phyloP scores from a whole-genome alignment of 176 grass and related monocot genomes.

The Zizania latifolia region DNA sequence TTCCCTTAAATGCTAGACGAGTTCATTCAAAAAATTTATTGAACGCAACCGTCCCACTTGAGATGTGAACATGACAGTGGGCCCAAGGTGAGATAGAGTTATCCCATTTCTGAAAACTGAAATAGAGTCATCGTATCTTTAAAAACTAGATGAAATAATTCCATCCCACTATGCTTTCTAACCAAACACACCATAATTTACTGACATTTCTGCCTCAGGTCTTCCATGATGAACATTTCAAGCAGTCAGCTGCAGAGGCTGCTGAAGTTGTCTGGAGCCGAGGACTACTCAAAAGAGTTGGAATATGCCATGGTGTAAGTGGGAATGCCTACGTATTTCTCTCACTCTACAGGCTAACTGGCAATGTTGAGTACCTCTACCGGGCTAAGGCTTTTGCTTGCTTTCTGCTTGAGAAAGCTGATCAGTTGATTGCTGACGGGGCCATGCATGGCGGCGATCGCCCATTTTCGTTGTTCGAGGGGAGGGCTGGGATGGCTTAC shows the following conservation, averaged over 20 bases:
- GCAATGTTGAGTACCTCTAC: constrained; percentile 64
- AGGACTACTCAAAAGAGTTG: constrained; percentile 79
- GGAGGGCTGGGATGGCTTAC: constrained; percentile 79
- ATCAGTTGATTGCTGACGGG: constrained; percentile 56
- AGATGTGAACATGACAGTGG: no score
- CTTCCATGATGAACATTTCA: constrained; percentile 71
- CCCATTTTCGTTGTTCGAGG: constrained; percentile 87
- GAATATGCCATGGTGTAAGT: constrained; percentile 83
- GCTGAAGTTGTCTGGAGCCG: constrained; percentile 83
- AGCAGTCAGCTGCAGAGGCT: constrained; percentile 56
- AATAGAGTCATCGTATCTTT: no score
- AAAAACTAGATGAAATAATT: no score
- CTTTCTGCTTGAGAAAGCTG: constrained; percentile 64
- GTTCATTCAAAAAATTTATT: no score
- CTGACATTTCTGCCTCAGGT: constrained; percentile 47
- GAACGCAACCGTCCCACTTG: no score
- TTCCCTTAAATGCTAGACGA: no score
- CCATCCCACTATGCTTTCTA: no score
- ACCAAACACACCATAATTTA: no score
- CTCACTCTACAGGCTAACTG: constrained; percentile 60
- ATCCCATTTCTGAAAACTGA: no score
- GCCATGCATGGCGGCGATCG: constrained; percentile 74
- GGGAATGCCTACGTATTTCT: constrained; percentile 75
- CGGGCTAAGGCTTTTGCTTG: constrained; percentile 81
- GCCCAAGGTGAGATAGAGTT: no score